Conservation (phyloP, 2,329 filamentous ascomycete species). For the Cladosporium colombiae region DNA sequence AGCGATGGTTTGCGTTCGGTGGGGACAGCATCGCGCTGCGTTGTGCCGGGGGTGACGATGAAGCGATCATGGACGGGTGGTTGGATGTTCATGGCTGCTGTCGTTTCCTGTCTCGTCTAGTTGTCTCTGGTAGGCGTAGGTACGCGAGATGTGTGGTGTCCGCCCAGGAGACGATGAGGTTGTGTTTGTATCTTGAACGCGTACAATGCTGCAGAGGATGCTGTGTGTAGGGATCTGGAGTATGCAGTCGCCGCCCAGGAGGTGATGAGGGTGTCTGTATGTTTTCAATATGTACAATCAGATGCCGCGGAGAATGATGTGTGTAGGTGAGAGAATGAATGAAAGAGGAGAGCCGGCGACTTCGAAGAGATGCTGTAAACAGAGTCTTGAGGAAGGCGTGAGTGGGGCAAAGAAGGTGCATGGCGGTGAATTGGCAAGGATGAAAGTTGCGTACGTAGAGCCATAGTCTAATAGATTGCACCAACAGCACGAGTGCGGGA, state of each 20-base stretch:
- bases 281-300: background rate
- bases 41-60: slow-evolving; percentile 8
- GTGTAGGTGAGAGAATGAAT: background rate
- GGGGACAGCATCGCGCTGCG: slow-evolving; percentile 5
- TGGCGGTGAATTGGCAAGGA: background rate
- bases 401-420: background rate
- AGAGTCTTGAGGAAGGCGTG: background rate
- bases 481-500: background rate
- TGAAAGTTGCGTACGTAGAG: background rate
- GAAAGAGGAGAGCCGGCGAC: background rate
- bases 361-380: background rate
- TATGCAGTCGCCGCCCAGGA: background rate
- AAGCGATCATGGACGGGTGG: slow-evolving; percentile 13
- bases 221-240: background rate
- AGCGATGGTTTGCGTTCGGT: slow-evolving; percentile 11
- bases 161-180: no score
- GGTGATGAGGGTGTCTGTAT: background rate
- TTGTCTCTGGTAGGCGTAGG: background rate
- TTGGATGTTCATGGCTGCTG: slow-evolving; percentile 13
- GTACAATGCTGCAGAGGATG: no score
- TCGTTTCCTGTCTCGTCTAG: background rate
- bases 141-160: no score
- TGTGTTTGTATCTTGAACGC: no score
- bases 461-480: background rate
- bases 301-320: background rate